These are phyloP conservation scores for Aspergillus japonicus DNA, from an alignment of 2,329 filamentous ascomycete species.

Conservation along the genomic window DNA sequence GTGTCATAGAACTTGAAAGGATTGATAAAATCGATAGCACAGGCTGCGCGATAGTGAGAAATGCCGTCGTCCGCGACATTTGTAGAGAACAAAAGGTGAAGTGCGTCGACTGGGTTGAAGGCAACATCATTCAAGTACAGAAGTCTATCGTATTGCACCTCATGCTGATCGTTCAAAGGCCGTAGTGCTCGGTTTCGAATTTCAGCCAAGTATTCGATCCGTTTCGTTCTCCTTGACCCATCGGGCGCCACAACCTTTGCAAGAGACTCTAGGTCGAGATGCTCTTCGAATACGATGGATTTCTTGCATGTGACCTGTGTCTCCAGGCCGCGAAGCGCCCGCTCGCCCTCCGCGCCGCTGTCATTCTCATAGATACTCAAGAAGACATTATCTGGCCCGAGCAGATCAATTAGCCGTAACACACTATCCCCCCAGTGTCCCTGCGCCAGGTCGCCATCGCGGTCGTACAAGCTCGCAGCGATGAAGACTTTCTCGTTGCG, in stretches of 20 bases:
- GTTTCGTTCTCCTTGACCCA: conserved; percentile 63
- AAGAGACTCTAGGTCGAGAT: conserved; percentile 57
- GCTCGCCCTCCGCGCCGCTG: conserved; percentile 56
- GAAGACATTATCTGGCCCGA: conserved; percentile 67
- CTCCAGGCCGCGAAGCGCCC: conserved; percentile 56
- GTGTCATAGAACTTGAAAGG: conserved; percentile 76
- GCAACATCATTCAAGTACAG: conserved; percentile 67
- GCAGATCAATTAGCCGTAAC: conserved; percentile 60
- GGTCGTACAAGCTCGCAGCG: conserved; percentile 68
- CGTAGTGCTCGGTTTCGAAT: conserved; percentile 68
- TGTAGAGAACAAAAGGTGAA: conserved; percentile 62
- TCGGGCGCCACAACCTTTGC: conserved; percentile 62
- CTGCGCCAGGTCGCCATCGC: conserved; percentile 57
- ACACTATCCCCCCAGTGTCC: conserved; percentile 65
- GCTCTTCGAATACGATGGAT: conserved; percentile 59
- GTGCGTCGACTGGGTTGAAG: conserved; percentile 59
- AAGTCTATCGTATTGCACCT: conserved; percentile 54
- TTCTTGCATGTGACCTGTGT: conserved; percentile 50
- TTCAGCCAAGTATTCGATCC: conserved; percentile 71
- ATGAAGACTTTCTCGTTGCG: conserved; percentile 70
- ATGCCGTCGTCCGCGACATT: conserved; percentile 54
- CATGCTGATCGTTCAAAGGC: conserved; percentile 56
- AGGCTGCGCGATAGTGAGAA: conserved; percentile 65
- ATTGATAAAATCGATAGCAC: conserved; percentile 72
- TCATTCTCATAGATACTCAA: conserved; percentile 74